Conservation (phyloP, 257 asterid species). For the Nicotiana otophora region DNA sequence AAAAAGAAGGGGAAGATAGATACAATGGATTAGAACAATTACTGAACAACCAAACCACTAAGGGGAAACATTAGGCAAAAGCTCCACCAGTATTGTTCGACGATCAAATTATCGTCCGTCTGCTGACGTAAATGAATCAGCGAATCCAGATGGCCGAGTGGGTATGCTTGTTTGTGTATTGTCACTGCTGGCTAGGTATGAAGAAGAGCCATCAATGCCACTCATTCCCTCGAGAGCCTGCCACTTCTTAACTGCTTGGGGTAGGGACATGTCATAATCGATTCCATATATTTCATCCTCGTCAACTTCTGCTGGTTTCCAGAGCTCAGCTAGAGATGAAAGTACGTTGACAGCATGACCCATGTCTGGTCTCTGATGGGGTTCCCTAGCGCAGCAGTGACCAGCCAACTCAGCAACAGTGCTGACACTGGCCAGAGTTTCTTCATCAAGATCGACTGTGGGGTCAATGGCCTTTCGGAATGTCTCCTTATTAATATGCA, state of each 20-base stretch:
- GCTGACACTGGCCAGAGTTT: constrained; percentile 15
- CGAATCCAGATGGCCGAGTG: constrained; percentile 18
- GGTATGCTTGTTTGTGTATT: constrained; percentile 20
- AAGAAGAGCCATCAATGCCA: constrained; percentile 30
- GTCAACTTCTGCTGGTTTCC: constrained; percentile 16
- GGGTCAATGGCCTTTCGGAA: constrained; percentile 14
- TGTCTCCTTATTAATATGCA: constrained; percentile 12
- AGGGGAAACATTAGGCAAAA: not conserved
- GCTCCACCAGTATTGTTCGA: not conserved
- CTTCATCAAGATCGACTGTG: constrained; percentile 11
- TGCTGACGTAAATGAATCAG: constrained; percentile 7
- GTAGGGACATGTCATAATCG: constrained; percentile 56
- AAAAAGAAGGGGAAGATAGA: not conserved
- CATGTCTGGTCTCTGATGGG: constrained; percentile 22
- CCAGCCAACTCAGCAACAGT: constrained; percentile 16
- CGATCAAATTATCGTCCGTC: constrained; percentile 7
- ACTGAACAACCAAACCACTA: constrained; percentile 2
- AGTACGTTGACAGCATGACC: constrained; percentile 18
- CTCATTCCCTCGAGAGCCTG: constrained; percentile 63
- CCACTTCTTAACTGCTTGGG: constrained; percentile 70
- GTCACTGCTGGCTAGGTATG: constrained; percentile 13
- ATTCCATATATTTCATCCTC: constrained; percentile 45
- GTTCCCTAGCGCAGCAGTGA: constrained; percentile 16
- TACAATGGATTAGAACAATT: not conserved
- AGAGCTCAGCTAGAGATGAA: constrained; percentile 19